Base-by-base conservation (phyloP, 441 rosid genomes). In the Populus hybrid region DNA sequence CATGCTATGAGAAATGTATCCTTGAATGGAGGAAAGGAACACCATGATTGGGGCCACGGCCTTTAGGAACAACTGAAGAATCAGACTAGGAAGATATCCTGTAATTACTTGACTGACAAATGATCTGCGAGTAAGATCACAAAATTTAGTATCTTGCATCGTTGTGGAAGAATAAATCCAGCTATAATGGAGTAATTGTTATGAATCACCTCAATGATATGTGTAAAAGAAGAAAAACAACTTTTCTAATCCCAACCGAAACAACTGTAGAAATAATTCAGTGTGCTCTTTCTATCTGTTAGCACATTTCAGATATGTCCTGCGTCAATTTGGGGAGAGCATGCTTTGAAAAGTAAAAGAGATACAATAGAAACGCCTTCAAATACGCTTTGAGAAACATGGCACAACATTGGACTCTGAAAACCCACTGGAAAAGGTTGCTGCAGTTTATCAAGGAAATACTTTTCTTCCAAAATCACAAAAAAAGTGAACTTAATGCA, bases 51-150 rank as follows among this genome's bases (percentile, higher is more conserved):
- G 97, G 71, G 99, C 98, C 76, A 91, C 97, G 5, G 88, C 68
- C 88, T 89, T 91, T 65, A 93, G 94, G 83, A 91, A 88, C 82
- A 89, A 76, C 85, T 69, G 92, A 83, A 93, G 98, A 83, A 95
- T 93, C 71, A 95, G 92, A 84, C 92, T 95, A 63, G 99, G 99
- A 84, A 95, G 95, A 76, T 95, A 95, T 50, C 99, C 99, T 6
- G 97, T 95, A 68, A 95, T 72, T 73, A 95, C 87, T 82, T 91
- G 81, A 84, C 87, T 92, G 38, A 95, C 79, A 71, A 90, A 82
- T 74, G 88, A 87, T 83, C 99, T 95, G 97, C 91, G 91, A 83
- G 76, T 69, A 77, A 81, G 59, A 86, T 71, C 14, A 67, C 24
- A 53, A 64, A 35, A 45, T 74, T 82, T 68, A 83, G 82, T n/a